Conservation (phyloP, 768 basidiomycete genomes). For the Mycena maculata region DNA sequence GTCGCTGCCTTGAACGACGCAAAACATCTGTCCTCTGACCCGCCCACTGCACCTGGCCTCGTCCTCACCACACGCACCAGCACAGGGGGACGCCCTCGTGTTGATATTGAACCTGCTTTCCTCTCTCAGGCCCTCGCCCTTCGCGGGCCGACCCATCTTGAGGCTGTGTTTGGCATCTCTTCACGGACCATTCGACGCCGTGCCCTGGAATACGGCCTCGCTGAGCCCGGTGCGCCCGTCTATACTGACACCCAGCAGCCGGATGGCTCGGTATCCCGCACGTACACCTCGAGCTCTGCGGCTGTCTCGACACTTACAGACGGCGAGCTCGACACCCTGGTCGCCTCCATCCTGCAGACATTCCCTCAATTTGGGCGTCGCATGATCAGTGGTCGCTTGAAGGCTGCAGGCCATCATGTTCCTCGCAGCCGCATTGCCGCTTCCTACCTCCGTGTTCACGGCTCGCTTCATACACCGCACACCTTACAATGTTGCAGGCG, state of each 20-base stretch:
- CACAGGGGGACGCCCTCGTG: slow-evolving; percentile 33
- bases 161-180: not conserved
- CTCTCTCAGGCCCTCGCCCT: slow-evolving; percentile 41
- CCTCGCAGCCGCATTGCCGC: slow-evolving; percentile 25
- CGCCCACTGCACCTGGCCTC: slow-evolving; percentile 1
- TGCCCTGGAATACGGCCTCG: slow-evolving; percentile 32
- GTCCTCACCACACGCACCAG: not conserved
- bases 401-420: slow-evolving; percentile 24
- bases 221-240: slow-evolving; percentile 11
- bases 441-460: slow-evolving; percentile 31
- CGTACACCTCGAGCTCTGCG: slow-evolving; percentile 9
- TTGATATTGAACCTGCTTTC: slow-evolving; percentile 38
- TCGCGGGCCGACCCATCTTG: slow-evolving; percentile 1
- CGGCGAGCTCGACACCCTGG: slow-evolving; percentile 26
- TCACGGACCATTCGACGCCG: slow-evolving; percentile 26
- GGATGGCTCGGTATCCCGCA: not conserved
- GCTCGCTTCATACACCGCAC: slow-evolving; percentile 35
- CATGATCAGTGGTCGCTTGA: slow-evolving; percentile 35
- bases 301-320: slow-evolving; percentile 33
- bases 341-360: slow-evolving; percentile 17
- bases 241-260: slow-evolving; percentile 9
- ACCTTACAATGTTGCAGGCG: slow-evolving; percentile 35
- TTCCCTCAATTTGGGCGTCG: slow-evolving; percentile 37
- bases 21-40: slow-evolving; percentile 27
- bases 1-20: slow-evolving; percentile 31